These are phyloP conservation scores for Clathrus columnatus DNA, from an alignment of 768 basidiomycete genomes.

Conservation along the genomic window DNA sequence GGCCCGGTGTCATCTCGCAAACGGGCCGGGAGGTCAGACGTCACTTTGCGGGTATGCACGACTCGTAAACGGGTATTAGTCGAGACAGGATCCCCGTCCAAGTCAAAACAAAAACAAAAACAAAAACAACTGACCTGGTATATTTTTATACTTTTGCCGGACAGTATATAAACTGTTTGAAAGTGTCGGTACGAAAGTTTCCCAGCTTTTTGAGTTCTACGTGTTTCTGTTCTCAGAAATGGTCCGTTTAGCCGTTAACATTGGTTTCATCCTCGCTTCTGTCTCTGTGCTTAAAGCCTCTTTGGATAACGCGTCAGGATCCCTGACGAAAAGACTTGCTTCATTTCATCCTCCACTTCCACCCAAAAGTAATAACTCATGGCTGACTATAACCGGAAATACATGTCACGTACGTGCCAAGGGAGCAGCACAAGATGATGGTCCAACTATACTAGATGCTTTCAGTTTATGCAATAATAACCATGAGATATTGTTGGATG, in stretches of 20 bases:
- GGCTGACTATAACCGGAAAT: not conserved
- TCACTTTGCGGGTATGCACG: too few species aligned
- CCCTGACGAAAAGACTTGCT: not conserved
- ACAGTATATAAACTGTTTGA: too few species aligned
- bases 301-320: not conserved
- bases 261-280: not conserved
- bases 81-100: too few species aligned
- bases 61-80: too few species aligned
- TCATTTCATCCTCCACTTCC: not conserved
- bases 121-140: too few species aligned
- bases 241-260: not conserved
- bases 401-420: constrained; percentile 2
- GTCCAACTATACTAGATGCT: constrained; percentile 5
- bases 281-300: not conserved
- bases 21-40: too few species aligned
- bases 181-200: not conserved
- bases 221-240: not conserved
- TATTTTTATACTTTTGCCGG: too few species aligned
- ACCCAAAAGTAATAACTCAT: not conserved
- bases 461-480: not conserved
- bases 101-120: too few species aligned
- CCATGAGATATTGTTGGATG: not conserved
- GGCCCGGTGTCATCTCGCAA: too few species aligned
- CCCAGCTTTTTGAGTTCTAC: not conserved
- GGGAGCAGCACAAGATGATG: constrained; percentile 6